Percentiles rank a stretch among this genome's conserved stretches.
These are phyloP conservation scores for Gardenia jasminoides DNA, from an alignment of 257 asterid genomes.

Conservation along the genomic window DNA sequence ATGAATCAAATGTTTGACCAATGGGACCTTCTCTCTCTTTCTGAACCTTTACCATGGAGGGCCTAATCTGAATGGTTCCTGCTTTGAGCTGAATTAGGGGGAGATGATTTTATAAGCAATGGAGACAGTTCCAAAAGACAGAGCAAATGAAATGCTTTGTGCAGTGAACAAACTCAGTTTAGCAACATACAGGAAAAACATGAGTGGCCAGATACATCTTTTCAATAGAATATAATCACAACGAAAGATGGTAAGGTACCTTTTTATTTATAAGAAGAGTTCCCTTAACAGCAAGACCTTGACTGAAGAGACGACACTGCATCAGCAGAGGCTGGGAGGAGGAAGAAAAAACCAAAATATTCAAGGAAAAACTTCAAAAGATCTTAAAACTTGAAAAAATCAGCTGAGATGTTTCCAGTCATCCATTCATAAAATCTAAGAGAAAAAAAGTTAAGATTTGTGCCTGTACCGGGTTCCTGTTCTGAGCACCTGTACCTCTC, in stretches of 20 bases:
- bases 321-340: conserved; percentile 61
- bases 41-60: conserved; percentile 81
- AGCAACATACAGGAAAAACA: no score
- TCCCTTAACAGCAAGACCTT: conserved; percentile 84
- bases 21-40: conserved; percentile 29
- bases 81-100: conserved; percentile 42
- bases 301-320: conserved; percentile 75
- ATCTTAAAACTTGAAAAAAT: no score
- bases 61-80: conserved; percentile 71
- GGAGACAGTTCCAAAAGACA: conserved; percentile 3
- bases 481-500: conserved; percentile 29
- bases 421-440: no score
- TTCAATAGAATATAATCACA: no score
- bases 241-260: conserved; percentile 34
- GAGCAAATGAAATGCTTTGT: neutral
- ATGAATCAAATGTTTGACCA: conserved; percentile 46
- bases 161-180: neutral
- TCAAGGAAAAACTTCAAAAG: no score
- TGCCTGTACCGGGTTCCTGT: conserved; percentile 47
- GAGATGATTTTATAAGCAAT: conserved; percentile 3
- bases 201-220: no score
- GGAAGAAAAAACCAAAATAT: neutral
- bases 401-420: no score
- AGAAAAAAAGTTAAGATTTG: no score
- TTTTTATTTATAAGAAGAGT: conserved; percentile 69